Conservation (phyloP, 352 stramenopile species). For the Pythium aphanidermatum region DNA sequence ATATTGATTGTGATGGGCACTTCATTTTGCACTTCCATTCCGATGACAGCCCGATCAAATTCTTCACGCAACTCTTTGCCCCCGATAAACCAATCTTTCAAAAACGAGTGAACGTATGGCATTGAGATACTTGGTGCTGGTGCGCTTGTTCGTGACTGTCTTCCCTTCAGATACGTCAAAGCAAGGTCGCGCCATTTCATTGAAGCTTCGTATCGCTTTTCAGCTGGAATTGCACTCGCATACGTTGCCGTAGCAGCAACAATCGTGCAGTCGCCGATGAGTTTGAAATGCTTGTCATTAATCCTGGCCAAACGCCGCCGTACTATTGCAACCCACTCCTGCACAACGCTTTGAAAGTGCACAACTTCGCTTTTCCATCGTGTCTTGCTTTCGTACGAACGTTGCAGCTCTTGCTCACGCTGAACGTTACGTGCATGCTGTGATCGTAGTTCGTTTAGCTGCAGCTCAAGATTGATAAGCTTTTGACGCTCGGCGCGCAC, state of each 20-base stretch:
- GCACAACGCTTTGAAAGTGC: constrained; percentile 33
- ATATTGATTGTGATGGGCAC: constrained; percentile 33
- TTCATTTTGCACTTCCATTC: constrained; percentile 11
- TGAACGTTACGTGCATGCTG: constrained; percentile 28
- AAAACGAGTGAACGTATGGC: constrained; percentile 8
- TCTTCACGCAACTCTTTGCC: constrained; percentile 18
- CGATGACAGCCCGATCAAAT: constrained; percentile 30
- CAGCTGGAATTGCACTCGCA: constrained; percentile 16
- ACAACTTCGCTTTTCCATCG: constrained; percentile 34
- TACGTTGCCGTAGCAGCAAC: constrained; percentile 30
- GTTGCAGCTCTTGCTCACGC: constrained; percentile 42
- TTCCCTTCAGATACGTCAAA: constrained; percentile 4
- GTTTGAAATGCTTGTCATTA: constrained; percentile 20
- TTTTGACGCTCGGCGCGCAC: constrained; percentile 41
- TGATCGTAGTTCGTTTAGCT: constrained; percentile 37
- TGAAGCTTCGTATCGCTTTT: constrained; percentile 21
- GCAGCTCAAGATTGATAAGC: constrained; percentile 40
- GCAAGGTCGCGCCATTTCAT: constrained; percentile 20
- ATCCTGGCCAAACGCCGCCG: constrained; percentile 14
- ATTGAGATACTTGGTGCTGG: constrained; percentile 11
- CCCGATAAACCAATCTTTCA: constrained; percentile 27
- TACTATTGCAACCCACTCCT: constrained; percentile 30
- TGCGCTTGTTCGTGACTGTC: constrained; percentile 1
- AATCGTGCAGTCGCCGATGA: constrained; percentile 31
- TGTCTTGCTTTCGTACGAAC: constrained; percentile 35